phyloP scores from a whole-genome alignment of 2,329 filamentous ascomycete species.

The Apiospora marii region DNA sequence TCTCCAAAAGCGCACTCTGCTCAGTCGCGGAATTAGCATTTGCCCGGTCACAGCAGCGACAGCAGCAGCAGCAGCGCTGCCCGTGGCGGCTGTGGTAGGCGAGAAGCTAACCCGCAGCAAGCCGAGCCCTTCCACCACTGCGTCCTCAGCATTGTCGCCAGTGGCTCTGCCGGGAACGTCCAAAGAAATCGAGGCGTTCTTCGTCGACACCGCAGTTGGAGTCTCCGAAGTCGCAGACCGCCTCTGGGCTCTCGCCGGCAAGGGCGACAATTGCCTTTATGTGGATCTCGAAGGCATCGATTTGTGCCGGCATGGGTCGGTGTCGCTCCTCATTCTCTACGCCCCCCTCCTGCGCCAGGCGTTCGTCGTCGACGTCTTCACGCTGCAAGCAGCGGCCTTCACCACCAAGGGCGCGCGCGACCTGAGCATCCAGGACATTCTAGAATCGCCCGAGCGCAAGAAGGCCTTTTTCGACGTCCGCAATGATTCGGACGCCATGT shows the following conservation, averaged over 20 bases:
- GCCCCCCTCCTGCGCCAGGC: background rate
- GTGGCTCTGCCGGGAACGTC: background rate
- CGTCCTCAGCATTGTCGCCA: background rate
- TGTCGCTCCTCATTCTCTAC: constrained; percentile 18
- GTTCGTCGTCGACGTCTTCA: constrained; percentile 20
- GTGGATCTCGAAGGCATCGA: constrained; percentile 9
- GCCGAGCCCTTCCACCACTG: background rate
- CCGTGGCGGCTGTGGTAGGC: background rate
- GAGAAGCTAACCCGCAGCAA: background rate
- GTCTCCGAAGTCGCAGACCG: background rate
- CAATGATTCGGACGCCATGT: constrained; percentile 34
- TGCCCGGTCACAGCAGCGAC: background rate
- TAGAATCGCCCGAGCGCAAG: background rate
- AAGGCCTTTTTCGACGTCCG: constrained; percentile 23
- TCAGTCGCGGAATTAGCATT: background rate
- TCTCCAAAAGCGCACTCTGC: background rate
- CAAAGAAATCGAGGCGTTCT: background rate
- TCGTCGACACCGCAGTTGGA: background rate
- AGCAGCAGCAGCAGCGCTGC: background rate
- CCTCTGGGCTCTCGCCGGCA: background rate
- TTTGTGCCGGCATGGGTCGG: background rate
- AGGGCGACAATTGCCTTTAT: background rate
- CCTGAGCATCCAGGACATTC: constrained; percentile 3
- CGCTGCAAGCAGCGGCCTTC: background rate
- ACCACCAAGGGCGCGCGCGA: background rate